Base-by-base conservation (phyloP, 2,329 filamentous ascomycete genomes). In the Aphanoascus verrucosus region DNA sequence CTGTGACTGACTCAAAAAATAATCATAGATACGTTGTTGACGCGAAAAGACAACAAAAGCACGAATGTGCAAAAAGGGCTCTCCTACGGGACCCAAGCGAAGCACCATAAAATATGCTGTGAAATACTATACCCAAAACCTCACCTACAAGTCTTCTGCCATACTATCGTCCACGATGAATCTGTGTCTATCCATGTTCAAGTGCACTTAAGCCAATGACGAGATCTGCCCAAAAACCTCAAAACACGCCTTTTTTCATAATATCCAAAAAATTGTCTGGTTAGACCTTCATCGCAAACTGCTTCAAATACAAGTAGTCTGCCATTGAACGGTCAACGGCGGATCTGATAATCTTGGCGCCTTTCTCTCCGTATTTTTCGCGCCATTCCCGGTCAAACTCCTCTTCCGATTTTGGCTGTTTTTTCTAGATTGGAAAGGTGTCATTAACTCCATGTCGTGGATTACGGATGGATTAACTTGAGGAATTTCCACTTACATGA, bases 281-380 rank as follows among this genome's bases (percentile, higher is more conserved):
- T 57, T 64, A 71, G 23, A 72, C 69, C 65, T 77, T 80, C 65
- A 83, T 74, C 57, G 78, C 78, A 65, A 81, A 84, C 62, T 81
- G 77, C 76, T 83, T 83, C 69, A 84, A 62, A 62, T 83, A 82
- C 62, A 81, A 74, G 63, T 83, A 84, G 63, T 82, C 75, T 54
- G 69, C 72, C 63, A 83, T 75, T 63, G 79, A 81, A 51, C 70
- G 73, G 51, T 80, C 75, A 47, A 83, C 80, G 0, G 78, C 78
- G 61, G 79, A 71, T 40, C 75, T 72, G 60, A 84, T 83, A 53
- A 78, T 66, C 55, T 75, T 76, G 4, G 81, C 81, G 9, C 72
- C 79, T 59, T 82, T 71, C 52, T 77, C 72, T 44, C 81, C 81
- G 61, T 77, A 84, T 63, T 81, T 83, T 62, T 79, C 72, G 32